phyloP scores from a whole-genome alignment of 2,329 filamentous ascomycete species.

The Daldinia sp. region DNA sequence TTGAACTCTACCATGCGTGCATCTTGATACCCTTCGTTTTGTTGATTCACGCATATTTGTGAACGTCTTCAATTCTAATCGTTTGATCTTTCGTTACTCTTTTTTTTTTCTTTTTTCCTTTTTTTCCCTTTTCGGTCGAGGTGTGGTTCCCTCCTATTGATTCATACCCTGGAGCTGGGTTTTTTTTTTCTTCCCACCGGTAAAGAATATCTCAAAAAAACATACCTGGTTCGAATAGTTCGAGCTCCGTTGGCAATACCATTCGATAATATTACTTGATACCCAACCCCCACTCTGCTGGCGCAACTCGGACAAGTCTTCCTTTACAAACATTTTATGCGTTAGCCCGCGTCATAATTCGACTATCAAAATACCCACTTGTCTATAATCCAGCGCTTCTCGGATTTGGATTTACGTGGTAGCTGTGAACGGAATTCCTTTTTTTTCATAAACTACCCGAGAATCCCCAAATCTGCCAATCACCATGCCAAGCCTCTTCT shows the following conservation, averaged over 20 bases:
- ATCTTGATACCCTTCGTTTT: conserved; percentile 38
- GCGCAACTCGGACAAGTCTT: conserved; percentile 36
- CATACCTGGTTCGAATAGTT: conserved; percentile 35
- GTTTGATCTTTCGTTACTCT: conserved; percentile 20
- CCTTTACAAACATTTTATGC: conserved; percentile 33
- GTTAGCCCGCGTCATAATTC: conserved; percentile 30
- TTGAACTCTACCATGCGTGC: conserved; percentile 32
- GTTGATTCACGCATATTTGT: conserved; percentile 20
- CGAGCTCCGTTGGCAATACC: conserved; percentile 41
- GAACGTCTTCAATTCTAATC: conserved; percentile 34
- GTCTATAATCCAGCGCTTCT: conserved; percentile 20
- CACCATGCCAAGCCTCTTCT: conserved; percentile 67
- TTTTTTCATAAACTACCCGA: conserved; percentile 22
- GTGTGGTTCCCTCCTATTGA: conserved; percentile 21
- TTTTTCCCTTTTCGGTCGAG: conserved; percentile 3
- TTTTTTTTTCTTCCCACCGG: conserved; percentile 20
- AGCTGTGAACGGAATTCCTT: conserved; percentile 12
- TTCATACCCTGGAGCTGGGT: conserved; percentile 22
- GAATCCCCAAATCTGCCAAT: conserved; percentile 30
- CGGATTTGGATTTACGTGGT: conserved; percentile 27
- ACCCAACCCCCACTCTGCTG: conserved; percentile 41
- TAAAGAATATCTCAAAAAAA: conserved; percentile 29
- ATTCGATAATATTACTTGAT: conserved; percentile 40
- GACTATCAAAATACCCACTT: conserved; percentile 25
- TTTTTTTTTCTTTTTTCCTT: conserved; percentile 13